These are phyloP conservation scores for Seminavis robusta DNA, from an alignment of 108 stramenopile genomes.

Conservation along the genomic window DNA sequence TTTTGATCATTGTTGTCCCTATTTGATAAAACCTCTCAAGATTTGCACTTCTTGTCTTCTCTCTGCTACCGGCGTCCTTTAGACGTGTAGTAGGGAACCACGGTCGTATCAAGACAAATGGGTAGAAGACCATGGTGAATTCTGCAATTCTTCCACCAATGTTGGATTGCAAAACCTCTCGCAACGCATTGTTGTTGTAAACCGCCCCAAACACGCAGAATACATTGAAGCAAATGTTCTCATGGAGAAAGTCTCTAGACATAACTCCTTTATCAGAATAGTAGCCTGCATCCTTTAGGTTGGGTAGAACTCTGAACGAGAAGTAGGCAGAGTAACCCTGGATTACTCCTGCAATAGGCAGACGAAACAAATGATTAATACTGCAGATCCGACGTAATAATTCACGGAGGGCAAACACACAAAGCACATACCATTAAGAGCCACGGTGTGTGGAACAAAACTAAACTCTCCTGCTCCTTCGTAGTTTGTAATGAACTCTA, in stretches of 20 bases:
- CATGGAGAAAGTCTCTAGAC: conserved; percentile 37
- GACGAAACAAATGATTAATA: not conserved
- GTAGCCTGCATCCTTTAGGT: conserved; percentile 37
- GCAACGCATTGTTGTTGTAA: conserved; percentile 22
- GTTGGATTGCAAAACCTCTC: conserved; percentile 11
- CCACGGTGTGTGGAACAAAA: conserved; percentile 23
- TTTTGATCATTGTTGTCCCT: conserved; percentile 26
- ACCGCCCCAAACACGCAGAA: conserved; percentile 27
- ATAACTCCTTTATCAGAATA: conserved; percentile 37
- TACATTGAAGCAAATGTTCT: conserved; percentile 30
- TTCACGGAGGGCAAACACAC: no score
- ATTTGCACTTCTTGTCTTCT: conserved; percentile 9
- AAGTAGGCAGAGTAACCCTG: conserved; percentile 30
- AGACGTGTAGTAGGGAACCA: conserved; percentile 40
- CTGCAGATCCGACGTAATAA: not conserved
- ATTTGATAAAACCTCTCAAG: conserved; percentile 23
- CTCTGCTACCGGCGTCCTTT: conserved; percentile 19
- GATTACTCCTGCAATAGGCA: conserved; percentile 23
- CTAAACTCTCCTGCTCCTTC: conserved; percentile 12
- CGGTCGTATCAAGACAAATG: conserved; percentile 24
- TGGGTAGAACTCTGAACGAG: conserved; percentile 39
- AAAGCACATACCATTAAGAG: conserved; percentile 27
- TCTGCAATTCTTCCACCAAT: conserved; percentile 19
- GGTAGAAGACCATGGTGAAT: conserved; percentile 22
- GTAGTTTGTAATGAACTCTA: conserved; percentile 23